These are phyloP conservation scores for Coniella lustricola DNA, from an alignment of 2,329 filamentous ascomycete genomes.

Conservation along the genomic window DNA sequence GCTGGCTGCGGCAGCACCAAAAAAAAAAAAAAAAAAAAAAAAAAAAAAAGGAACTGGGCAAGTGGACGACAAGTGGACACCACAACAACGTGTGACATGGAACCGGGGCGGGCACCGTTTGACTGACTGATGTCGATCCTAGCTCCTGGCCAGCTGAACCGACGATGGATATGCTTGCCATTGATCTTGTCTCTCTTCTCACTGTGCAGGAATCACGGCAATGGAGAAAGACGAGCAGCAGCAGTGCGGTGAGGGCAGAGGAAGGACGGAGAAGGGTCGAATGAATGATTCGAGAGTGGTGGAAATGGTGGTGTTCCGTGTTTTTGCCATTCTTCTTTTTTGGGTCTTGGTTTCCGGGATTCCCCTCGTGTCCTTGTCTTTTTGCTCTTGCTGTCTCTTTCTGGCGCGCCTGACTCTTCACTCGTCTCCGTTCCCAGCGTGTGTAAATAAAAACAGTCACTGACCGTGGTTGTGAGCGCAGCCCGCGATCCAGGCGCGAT, in stretches of 20 bases:
- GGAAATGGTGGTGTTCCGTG: too few relatives aligned
- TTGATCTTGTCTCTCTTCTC: too few relatives aligned
- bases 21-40: too few relatives aligned
- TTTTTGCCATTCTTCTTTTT: too few relatives aligned
- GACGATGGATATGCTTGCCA: too few relatives aligned
- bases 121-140: too few relatives aligned
- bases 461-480: background rate
- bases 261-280: too few relatives aligned
- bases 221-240: too few relatives aligned
- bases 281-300: too few relatives aligned
- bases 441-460: background rate
- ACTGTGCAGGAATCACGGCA: too few relatives aligned
- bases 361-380: background rate
- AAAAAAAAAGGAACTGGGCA: background rate
- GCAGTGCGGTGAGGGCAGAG: too few relatives aligned
- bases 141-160: too few relatives aligned
- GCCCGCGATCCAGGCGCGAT: background rate
- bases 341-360: background rate
- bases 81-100: constrained; percentile 5
- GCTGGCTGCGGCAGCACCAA: background rate
- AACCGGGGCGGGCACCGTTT: constrained; percentile 1
- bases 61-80: constrained; percentile 3
- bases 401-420: background rate
- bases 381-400: background rate
- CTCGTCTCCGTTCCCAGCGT: background rate